A percentile compares a stretch with the other conserved stretches of the same genome.
Evolutionary conservation across 2,329 filamentous ascomycete genomes (phyloP).

Genomic region (Trichophaea hybrida): DNA sequence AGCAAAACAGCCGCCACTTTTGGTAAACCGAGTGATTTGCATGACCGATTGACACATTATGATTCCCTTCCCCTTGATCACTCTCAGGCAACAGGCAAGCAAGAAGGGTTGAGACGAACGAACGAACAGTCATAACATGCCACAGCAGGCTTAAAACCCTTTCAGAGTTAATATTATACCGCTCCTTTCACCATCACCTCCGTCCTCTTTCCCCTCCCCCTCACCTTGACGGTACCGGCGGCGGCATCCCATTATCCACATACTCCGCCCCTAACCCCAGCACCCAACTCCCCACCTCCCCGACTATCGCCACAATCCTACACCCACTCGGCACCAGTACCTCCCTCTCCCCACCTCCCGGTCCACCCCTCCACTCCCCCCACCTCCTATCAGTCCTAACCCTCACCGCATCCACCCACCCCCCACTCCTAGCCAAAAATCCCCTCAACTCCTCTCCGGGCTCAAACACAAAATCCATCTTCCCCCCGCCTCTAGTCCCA

Average conservation of each 20-base stretch:
- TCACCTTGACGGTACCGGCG: not conserved
- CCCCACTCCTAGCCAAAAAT: not conserved
- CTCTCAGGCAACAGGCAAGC: too few species aligned
- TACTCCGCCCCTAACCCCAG: constrained; percentile 1
- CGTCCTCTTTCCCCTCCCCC: not conserved
- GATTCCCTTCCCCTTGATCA: too few species aligned
- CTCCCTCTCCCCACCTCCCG: not conserved
- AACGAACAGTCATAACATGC: too few species aligned
- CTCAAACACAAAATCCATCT: not conserved
- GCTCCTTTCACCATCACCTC: not conserved
- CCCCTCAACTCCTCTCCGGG: not conserved
- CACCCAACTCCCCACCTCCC: not conserved
- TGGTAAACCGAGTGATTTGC: too few species aligned
- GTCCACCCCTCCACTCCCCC: not conserved
- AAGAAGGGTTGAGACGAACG: too few species aligned
- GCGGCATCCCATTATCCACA: not conserved
- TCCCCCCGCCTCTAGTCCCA: not conserved
- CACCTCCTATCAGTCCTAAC: not conserved
- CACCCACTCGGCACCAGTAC: not conserved
- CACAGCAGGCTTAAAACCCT: too few species aligned
- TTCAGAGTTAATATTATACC: too few species aligned
- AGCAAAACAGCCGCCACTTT: too few species aligned
- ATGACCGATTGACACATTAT: too few species aligned
- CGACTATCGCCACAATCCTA: not conserved
- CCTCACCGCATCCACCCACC: not conserved